Evolutionary conservation across 192 early-diverging fungal genomes (phyloP).

Genomic region (Gamsiella multidivaricata): DNA sequence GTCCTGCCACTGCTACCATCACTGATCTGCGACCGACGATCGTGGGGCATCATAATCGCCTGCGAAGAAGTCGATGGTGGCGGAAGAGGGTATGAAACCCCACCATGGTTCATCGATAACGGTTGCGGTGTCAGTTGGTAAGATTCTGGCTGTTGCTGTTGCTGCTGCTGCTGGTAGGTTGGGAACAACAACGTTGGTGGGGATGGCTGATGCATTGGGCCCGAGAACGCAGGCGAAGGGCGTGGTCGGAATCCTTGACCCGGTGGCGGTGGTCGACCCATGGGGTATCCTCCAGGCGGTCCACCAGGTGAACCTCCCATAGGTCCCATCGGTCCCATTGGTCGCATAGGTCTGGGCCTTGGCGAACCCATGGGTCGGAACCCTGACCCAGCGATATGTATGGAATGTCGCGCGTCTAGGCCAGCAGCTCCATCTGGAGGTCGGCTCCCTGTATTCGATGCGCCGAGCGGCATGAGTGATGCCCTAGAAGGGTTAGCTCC

Average conservation of each 20-base stretch:
- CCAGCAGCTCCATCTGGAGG: background rate
- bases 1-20: slow-evolving; percentile 5
- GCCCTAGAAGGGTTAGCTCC: background rate
- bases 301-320: background rate
- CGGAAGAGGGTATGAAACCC: background rate
- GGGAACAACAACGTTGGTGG: slow-evolving; percentile 26
- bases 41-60: background rate
- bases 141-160: slow-evolving; percentile 15
- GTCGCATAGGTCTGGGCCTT: slow-evolving; percentile 16
- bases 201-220: background rate
- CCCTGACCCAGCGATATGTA: slow-evolving; percentile 8
- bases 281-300: background rate
- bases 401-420: slow-evolving; percentile 27
- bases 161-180: slow-evolving; percentile 21
- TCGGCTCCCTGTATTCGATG: slow-evolving; percentile 1
- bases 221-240: background rate
- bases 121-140: background rate
- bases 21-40: slow-evolving; percentile 11
- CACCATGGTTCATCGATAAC: background rate
- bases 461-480: background rate
- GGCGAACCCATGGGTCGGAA: slow-evolving; percentile 7
- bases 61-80: background rate
- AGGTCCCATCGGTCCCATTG: slow-evolving; percentile 14
- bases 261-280: background rate
- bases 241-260: slow-evolving; percentile 15